Percentiles rank a stretch among this genome's conserved stretches.
Evolutionary conservation across 208 protist genomes (phyloP).

Genomic region (Wallacemonas sp.): DNA sequence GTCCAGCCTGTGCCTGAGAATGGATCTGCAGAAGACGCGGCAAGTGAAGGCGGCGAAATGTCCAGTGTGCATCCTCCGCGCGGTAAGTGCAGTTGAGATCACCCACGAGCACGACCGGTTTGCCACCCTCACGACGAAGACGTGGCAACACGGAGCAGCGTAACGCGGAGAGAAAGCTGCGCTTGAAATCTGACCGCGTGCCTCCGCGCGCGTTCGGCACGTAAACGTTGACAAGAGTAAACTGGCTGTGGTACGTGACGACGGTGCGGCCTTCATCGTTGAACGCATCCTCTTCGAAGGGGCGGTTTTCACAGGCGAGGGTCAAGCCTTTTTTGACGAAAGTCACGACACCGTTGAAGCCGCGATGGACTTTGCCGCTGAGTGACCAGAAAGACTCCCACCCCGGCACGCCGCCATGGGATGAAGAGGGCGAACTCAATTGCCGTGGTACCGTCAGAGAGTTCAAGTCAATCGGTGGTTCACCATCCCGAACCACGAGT

Average conservation of each 20-base stretch:
- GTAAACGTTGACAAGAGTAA: constrained; percentile 88
- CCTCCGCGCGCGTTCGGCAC: constrained; percentile 82
- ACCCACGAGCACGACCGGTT: constrained; percentile 75
- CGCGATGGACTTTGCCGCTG: constrained; percentile 61
- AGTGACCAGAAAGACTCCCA: constrained; percentile 90
- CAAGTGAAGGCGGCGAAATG: constrained; percentile 64
- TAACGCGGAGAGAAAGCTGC: constrained; percentile 53
- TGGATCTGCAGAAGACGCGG: constrained; percentile 29
- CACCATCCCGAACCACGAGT: constrained; percentile 3
- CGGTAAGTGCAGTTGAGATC: constrained; percentile 89
- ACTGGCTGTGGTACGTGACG: constrained; percentile 74
- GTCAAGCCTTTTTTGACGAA: constrained; percentile 80
- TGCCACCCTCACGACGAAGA: constrained; percentile 42
- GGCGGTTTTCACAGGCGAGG: constrained; percentile 52
- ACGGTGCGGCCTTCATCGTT: constrained; percentile 84
- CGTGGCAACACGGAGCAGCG: constrained; percentile 30
- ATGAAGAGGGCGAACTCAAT: background rate
- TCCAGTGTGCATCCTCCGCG: constrained; percentile 71
- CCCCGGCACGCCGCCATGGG: constrained; percentile 39
- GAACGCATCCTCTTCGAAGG: constrained; percentile 65
- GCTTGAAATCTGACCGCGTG: constrained; percentile 53
- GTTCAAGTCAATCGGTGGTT: background rate
- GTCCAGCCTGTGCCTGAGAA: background rate
- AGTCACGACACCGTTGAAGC: constrained; percentile 87
- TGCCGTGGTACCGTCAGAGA: background rate